Base-by-base conservation (phyloP, 805 yeast genomes). In the Maudiozyma turicensis region DNA sequence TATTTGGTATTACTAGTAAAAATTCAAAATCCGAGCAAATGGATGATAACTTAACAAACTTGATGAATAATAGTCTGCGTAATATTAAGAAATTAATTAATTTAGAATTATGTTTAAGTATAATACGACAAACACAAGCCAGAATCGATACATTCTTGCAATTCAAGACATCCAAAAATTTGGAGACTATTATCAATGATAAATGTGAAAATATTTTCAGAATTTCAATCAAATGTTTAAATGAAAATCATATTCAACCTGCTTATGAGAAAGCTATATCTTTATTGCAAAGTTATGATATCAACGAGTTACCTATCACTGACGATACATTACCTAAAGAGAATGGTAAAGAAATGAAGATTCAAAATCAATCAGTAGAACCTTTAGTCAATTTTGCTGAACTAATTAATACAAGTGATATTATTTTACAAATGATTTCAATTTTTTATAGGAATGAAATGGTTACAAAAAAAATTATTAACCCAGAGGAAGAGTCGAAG, bases 401-500 rank as follows among this genome's bases (percentile, higher is more conserved):
- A 61, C 74, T 93, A 49, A 93, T 93, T 35, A 93, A 90, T 57
- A 82, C 87, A 51, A 97, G 96, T 5, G 99, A 91, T 64, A 71
- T 91, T 50, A 86, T 93, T 26, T 83, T 88, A 58, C 97, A 91
- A 63, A 87, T 91, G 95, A 70, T 90, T 42, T 89, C 86, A 47
- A 86, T 88, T 6, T 93, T 93, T 57, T 91, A 88, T 67, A 84
- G 85, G 57, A 90, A 86, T 62, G 98, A 91, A 62, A 73, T 91
- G 55, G 63, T 80, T 7, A 65, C 71, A 47, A 70, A 64, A 31
- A 58, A 60, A 34, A 73, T 87, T 26, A 79, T 88, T 30, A 81
- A 82, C 56, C 38, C 46, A 8, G 40, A 15, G 2, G 20, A 30
- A 13, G 45, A 44, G 10, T 33, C 49, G 3, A 77, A 81, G 48